Evolutionary conservation across 2,329 filamentous ascomycete genomes (phyloP), one percentile per base, ranked within the genome.

Genomic region (Magnaporthiopsis incrustans): DNA sequence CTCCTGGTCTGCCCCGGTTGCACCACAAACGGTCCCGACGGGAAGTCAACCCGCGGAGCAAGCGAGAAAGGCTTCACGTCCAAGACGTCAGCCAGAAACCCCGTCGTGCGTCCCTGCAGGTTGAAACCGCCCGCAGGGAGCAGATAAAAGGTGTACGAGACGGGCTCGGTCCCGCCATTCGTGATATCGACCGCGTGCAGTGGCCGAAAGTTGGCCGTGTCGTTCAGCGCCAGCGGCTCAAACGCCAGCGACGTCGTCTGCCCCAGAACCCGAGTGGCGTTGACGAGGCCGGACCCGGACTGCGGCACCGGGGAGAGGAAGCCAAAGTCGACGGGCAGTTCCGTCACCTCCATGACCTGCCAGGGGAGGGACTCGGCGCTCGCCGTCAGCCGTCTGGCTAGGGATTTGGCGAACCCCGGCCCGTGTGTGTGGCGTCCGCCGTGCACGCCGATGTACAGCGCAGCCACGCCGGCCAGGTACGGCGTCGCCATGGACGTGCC

Each of bases 401-500:
- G 65, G 2, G 64, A 64, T 10, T 68, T 68, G 22, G 72, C 73
- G 8, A 72, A 72, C 0, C 65, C 71, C 57, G 70, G 68, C 18
- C 73, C 73, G 59, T 76, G 69, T 2, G 68, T 66, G 10, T 64
- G 65, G 14, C 73, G 72, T 4, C 75, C 74, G 12, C 74, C 74
- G 59, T 70, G 66, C 32, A 69, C 70, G 8, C 72, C 67, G 56
- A 76, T 70, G 60, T 75, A 77, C 11, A 77, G 71, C 57, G 74
- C 75, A 11, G 74, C 74, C 15, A 76, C 72, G 26, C 78, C 79
- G n/a, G 78, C 79, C 18, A 79, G 71, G 64, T 78, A 78, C 2
- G 79, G 79, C 22, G 74, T 75, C 3, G 79, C 77, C 80, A 82
- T 82, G 1, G 77, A 80, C 1, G 80, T 82, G 38, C 80, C 80